Base-by-base conservation (phyloP, 75 land plant genomes). In the Cryptomeria japonica region DNA sequence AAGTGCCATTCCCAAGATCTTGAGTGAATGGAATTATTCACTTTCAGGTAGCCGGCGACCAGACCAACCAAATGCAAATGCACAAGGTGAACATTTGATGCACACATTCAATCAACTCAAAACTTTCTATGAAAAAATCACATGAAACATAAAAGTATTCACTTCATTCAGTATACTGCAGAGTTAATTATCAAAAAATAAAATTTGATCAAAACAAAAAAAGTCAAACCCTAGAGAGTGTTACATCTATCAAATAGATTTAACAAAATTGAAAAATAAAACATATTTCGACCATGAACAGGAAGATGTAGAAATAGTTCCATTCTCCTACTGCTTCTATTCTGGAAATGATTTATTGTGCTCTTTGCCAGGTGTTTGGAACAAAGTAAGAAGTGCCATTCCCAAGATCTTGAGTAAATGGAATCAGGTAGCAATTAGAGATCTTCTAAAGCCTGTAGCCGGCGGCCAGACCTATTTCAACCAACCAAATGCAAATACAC, bases 341-440 rank as follows among this genome's bases (percentile, higher is more conserved):
- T 39, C 16, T 37, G 3, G 3, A 7, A 49, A 84, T 5, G 31
- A 49, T 42, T n/a, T 49, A 13, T 84, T 84, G 38, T 47, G 47
- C 25, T n/a, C n/a, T 49, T 47, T 25, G 70, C 7, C 7, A 28
- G 85, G 36, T 49, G 6, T 14, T 56, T 12, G 36, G 36, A 49
- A 15, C 34, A 84, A 46, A 47, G 49, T 46, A 32, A 10, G 56
- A 46, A 84, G 85, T 38, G 9, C 22, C 32, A n/a, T 84, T 84
- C 36, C 85, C 85, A 84, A 84, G 85, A 31, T 49, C 55, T 84
- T 84, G 36, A 84, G 85, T 6, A 34, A 56, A 84, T 32, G 58
- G 1, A 15, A 14, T 6, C 36, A 44, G 46, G 12, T 32, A 38
- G 46, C 53, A 44, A 44, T 13, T 32, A 34, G 58, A 36, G 58